Conservation (phyloP, 805 yeast species). For the Starmerella roubikii region DNA sequence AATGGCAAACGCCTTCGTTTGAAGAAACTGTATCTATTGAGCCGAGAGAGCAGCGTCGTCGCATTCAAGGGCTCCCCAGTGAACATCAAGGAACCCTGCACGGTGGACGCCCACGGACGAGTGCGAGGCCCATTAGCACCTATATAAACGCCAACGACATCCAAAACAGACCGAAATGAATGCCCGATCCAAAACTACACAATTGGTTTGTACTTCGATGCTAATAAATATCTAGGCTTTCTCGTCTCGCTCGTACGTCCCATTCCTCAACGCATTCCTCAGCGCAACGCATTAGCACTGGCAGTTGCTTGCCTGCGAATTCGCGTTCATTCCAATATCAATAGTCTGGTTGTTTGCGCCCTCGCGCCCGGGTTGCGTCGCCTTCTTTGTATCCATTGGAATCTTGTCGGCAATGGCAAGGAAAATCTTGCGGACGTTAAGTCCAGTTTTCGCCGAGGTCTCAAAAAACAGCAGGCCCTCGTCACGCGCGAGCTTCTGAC, state of each 20-base stretch:
- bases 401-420: slow-evolving; percentile 78
- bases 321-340: slow-evolving; percentile 14
- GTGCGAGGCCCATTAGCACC: no score
- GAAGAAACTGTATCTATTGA: slow-evolving; percentile 10
- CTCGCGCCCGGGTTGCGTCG: slow-evolving; percentile 20
- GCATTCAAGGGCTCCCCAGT: slow-evolving; percentile 15
- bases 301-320: slow-evolving; percentile 17
- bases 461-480: slow-evolving; percentile 85
- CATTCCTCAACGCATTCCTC: no score
- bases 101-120: no score
- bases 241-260: no score
- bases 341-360: slow-evolving; percentile 16
- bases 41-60: slow-evolving; percentile 10
- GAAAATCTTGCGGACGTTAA: slow-evolving; percentile 83
- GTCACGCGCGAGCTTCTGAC: slow-evolving; percentile 74
- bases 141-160: no score
- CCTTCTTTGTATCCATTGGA: slow-evolving; percentile 36
- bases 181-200: no score
- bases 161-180: no score
- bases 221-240: slow-evolving; percentile 6
- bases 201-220: no score
- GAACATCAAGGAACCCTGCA: no score
- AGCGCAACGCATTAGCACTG: slow-evolving; percentile 12
- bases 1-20: slow-evolving; percentile 1
- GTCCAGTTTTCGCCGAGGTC: slow-evolving; percentile 84